phyloP scores from a whole-genome alignment of 495 filamentous ascomycete genomes.

The Thozetella sp. region DNA sequence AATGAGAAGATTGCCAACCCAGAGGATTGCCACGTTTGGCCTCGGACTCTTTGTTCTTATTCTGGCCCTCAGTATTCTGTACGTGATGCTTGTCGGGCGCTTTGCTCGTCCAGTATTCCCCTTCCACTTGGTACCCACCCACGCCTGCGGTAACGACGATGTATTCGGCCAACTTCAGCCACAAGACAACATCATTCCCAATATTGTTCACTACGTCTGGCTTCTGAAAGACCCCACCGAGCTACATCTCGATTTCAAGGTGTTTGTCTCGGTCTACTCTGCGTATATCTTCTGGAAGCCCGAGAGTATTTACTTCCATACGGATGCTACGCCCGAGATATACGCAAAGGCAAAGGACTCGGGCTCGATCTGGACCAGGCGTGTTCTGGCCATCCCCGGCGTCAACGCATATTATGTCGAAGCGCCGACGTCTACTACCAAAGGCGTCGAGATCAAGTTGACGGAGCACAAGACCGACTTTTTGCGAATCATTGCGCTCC shows the following conservation, averaged over 20 bases:
- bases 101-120: not conserved
- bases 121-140: not conserved
- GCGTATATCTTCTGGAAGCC: constrained; percentile 17
- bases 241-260: constrained; percentile 16
- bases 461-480: constrained; percentile 19
- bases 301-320: constrained; percentile 24
- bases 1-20: too few species aligned
- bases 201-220: constrained; percentile 29
- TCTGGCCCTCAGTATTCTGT: too few species aligned
- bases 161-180: not conserved
- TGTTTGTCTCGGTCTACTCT: constrained; percentile 23
- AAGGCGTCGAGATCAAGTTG: constrained; percentile 12
- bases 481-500: constrained; percentile 11
- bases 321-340: constrained; percentile 15
- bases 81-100: not conserved
- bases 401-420: constrained; percentile 11
- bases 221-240: constrained; percentile 16
- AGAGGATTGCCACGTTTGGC: too few species aligned
- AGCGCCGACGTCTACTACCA: constrained; percentile 7
- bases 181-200: constrained; percentile 11
- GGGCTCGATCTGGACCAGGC: constrained; percentile 16
- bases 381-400: constrained; percentile 13
- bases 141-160: not conserved
- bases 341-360: constrained; percentile 9
- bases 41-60: too few species aligned